A percentile compares a stretch with the other conserved stretches of the same genome.
These are phyloP conservation scores for Aureobasidium sp. DNA, from an alignment of 2,329 filamentous ascomycete genomes.

Conservation along the genomic window DNA sequence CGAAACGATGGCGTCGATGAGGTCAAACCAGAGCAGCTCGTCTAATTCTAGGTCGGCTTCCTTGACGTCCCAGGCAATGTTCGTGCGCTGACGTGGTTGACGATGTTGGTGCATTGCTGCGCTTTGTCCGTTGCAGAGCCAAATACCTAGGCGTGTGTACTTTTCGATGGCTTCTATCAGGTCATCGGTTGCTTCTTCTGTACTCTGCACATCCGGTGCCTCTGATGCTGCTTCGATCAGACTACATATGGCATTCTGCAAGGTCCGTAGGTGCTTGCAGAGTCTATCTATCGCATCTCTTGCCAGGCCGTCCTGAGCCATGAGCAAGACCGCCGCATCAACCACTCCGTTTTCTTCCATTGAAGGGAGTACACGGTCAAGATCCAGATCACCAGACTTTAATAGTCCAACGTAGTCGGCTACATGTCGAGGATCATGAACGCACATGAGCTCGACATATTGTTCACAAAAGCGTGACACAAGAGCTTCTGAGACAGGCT, in stretches of 20 bases:
- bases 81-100: conserved; percentile 28
- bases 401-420: conserved; percentile 74
- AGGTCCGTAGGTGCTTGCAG: conserved; percentile 68
- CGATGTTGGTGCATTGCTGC: conserved; percentile 22
- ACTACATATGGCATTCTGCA: conserved; percentile 71
- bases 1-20: conserved; percentile 56
- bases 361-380: conserved; percentile 74
- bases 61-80: conserved; percentile 40
- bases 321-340: conserved; percentile 84
- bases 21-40: conserved; percentile 59
- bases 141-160: conserved; percentile 87
- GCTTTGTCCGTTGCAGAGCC: conserved; percentile 85
- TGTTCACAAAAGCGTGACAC: conserved; percentile 63
- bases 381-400: conserved; percentile 67
- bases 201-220: conserved; percentile 49
- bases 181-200: conserved; percentile 63
- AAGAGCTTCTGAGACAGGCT: conserved; percentile 29
- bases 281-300: conserved; percentile 78
- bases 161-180: conserved; percentile 75
- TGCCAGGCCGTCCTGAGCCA: conserved; percentile 81
- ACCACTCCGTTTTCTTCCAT: conserved; percentile 87
- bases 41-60: conserved; percentile 53
- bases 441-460: conserved; percentile 89
- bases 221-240: conserved; percentile 58
- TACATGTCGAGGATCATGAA: conserved; percentile 72